phyloP scores from a whole-genome alignment of 768 basidiomycete species.

The Tylopilus vinaceipallidus region DNA sequence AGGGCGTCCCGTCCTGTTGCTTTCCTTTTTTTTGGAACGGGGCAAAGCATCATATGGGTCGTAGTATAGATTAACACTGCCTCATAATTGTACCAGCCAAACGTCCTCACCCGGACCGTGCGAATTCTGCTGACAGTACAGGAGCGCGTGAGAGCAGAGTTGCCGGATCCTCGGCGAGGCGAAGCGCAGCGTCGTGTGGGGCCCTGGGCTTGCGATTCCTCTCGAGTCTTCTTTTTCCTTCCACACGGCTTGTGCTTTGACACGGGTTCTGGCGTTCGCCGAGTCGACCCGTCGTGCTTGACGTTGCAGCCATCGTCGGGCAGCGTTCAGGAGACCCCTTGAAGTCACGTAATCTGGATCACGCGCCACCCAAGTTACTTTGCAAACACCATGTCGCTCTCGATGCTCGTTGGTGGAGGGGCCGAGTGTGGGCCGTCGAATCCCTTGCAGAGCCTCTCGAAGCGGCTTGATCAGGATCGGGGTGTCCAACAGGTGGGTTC shows the following conservation, averaged over 20 bases:
- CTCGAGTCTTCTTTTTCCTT: not conserved
- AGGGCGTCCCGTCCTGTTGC: constrained; percentile 1
- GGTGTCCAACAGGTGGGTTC: constrained; percentile 69
- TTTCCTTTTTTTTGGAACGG: constrained; percentile 18
- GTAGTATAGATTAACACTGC: constrained; percentile 27
- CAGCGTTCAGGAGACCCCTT: too few relatives aligned
- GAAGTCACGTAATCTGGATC: not conserved
- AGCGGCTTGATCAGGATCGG: constrained; percentile 76
- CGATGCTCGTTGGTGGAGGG: constrained; percentile 61
- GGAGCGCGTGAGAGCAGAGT: constrained; percentile 14
- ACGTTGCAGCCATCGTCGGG: too few relatives aligned
- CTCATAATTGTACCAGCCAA: constrained; percentile 27
- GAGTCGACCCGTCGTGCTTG: too few relatives aligned
- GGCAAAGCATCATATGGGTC: constrained; percentile 19
- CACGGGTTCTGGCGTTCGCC: not conserved
- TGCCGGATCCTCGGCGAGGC: not conserved
- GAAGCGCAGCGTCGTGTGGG: not conserved
- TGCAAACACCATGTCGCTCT: constrained; percentile 64
- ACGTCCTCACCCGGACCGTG: too few relatives aligned
- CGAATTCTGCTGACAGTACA: constrained; percentile 1
- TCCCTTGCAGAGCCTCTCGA: constrained; percentile 75
- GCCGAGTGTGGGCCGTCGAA: constrained; percentile 88
- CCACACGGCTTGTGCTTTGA: not conserved
- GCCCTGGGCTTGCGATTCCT: not conserved
- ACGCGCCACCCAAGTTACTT: too few relatives aligned